These are phyloP conservation scores for Podospora tetraspora DNA, from an alignment of 495 filamentous ascomycete species.

Conservation along the genomic window DNA sequence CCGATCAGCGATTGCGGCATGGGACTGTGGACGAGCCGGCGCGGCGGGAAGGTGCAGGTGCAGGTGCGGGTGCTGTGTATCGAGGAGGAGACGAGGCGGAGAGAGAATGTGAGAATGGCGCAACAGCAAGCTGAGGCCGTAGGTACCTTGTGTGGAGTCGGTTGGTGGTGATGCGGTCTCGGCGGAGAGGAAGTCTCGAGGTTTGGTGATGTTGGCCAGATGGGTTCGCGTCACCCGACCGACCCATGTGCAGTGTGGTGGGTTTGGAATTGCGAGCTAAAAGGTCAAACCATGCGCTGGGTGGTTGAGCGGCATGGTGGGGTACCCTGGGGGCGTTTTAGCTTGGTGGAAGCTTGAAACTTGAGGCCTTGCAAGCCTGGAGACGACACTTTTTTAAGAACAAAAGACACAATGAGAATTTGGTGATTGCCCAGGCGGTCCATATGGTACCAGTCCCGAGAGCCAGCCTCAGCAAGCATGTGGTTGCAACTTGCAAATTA, in stretches of 20 bases:
- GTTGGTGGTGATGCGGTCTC: background rate
- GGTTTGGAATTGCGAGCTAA: slow-evolving; percentile 1
- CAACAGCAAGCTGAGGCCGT: background rate
- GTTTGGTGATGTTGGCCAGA: slow-evolving; percentile 16
- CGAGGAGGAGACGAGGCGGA: background rate
- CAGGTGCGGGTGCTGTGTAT: background rate
- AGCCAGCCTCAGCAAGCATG: background rate
- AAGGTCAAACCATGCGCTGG: slow-evolving; percentile 9
- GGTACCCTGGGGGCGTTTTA: background rate
- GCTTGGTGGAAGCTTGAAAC: background rate
- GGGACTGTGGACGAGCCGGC: background rate
- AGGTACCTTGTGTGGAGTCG: background rate
- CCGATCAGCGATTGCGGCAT: background rate
- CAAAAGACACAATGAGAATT: background rate
- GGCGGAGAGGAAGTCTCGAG: background rate
- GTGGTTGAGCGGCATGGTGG: slow-evolving; percentile 11
- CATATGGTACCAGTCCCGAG: background rate
- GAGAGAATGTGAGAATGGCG: background rate
- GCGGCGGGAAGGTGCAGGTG: background rate
- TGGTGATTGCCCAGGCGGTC: background rate
- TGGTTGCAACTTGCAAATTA: background rate
- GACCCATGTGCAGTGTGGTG: slow-evolving; percentile 5
- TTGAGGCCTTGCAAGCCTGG: background rate
- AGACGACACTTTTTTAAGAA: background rate
- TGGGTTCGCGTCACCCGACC: slow-evolving; percentile 10